Base-by-base conservation (phyloP, 2,329 filamentous ascomycete genomes). In the Aspergillus eucalypticola region DNA sequence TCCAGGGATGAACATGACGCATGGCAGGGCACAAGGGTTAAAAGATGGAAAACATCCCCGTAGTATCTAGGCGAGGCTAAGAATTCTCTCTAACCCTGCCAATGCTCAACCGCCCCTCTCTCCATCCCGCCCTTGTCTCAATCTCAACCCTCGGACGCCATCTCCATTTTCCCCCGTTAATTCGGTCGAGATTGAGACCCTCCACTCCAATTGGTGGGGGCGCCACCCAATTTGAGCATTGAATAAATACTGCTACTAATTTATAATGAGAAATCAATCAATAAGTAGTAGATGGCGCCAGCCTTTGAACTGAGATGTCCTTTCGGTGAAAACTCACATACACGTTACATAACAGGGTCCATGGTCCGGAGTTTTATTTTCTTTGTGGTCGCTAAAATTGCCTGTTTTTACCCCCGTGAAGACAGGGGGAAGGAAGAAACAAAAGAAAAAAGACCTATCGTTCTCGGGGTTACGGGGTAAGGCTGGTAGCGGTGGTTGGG, bases 101-200 rank as follows among this genome's bases (percentile, higher is more conserved):
- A 50, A 50, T 29, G 51, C 32, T 41, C 25, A 8, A n/a, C 17
- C 41, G 27, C 29, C 17, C n/a, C 5, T 41, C 51, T 35, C 27
- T 35, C n/a, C 39, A 29, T 55, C 53, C 52, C 53, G 39, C 53
- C 53, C 53, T 55, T 55, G 53, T 55, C 53, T 55, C 53, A 55
- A 44, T 21, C 27, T 29, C 10, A 29, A 29, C 27, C 27, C 27
- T 29, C 21, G 19, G 41, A 19, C 8, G 41, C 17, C 32, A 21
- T 29, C 23, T 19, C 39, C 39, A 29, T 32, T 17, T 29, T 29
- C 42, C 53, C 39, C 53, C 39, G 53, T 55, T 42, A 41, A 38
- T 46, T 32, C 32, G 32, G 32, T 35, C 32, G 53, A 55, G 44
- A 13, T 27, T 55, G 39, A 44, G 39, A 55, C 42, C 41, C 39